Conservation (phyloP, 2,329 filamentous ascomycete genomes). For the Alternaria rosae region DNA sequence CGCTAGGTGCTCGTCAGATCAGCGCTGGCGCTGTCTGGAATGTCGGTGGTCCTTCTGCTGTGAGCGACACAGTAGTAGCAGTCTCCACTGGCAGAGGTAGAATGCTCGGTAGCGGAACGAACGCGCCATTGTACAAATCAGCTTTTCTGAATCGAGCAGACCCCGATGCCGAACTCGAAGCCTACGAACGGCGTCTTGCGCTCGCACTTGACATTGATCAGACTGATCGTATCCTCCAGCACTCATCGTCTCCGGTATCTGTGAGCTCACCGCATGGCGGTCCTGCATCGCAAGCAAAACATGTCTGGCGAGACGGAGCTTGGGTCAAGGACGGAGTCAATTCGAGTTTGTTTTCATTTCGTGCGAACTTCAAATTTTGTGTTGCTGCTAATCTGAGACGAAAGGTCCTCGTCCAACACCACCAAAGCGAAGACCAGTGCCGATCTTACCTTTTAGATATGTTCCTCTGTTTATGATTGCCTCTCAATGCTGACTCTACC, state of each 20-base stretch:
- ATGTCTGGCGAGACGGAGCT: constrained; percentile 52
- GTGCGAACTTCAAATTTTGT: not conserved
- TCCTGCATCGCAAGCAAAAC: constrained; percentile 16
- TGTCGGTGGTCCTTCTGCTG: constrained; percentile 73
- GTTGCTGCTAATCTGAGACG: constrained; percentile 12
- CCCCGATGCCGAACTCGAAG: constrained; percentile 68
- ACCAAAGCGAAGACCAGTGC: constrained; percentile 57
- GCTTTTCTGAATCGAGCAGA: constrained; percentile 61
- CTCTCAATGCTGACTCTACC: constrained; percentile 42
- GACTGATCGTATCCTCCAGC: constrained; percentile 67
- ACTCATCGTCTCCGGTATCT: constrained; percentile 22
- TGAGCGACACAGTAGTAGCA: constrained; percentile 57
- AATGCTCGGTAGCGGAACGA: constrained; percentile 73
- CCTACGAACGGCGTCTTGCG: constrained; percentile 77
- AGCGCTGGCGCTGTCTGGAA: constrained; percentile 78
- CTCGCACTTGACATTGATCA: constrained; percentile 82
- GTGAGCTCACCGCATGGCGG: constrained; percentile 10
- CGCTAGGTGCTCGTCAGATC: constrained; percentile 53
- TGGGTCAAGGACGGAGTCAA: constrained; percentile 48
- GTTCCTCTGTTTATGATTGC: constrained; percentile 33
- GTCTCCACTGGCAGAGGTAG: constrained; percentile 70
- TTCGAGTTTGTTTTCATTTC: constrained; percentile 40
- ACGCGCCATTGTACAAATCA: constrained; percentile 69
- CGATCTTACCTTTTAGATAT: constrained; percentile 79
- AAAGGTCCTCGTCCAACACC: constrained; percentile 38